Conservation (phyloP, 176 grass and related monocot species). For the Poa annua region DNA sequence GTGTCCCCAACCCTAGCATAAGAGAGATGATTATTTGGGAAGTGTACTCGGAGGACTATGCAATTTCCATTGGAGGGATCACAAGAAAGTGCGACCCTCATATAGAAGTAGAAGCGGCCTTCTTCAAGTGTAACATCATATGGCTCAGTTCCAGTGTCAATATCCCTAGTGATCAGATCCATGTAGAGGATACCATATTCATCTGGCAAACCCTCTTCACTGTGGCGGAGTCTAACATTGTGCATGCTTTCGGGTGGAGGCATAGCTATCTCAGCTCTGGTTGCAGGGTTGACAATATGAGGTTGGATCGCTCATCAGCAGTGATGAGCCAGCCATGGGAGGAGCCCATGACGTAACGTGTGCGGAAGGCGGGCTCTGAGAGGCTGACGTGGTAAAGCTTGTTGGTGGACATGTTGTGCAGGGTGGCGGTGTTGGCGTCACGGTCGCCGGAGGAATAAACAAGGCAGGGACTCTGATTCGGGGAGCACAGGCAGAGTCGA, state of each 20-base stretch:
- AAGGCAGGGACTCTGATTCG: background rate
- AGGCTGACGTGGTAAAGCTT: background rate
- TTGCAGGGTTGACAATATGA: background rate
- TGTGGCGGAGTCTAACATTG: background rate
- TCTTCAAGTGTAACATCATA: background rate
- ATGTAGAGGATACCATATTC: background rate
- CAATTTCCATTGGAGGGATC: background rate
- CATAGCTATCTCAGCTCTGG: background rate
- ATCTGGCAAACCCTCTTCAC: background rate
- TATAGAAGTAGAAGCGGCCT: background rate
- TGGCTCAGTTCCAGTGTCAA: background rate
- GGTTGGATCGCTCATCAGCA: background rate
- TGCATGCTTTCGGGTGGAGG: background rate
- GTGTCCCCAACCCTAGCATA: background rate
- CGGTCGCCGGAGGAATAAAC: background rate
- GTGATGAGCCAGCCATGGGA: constrained; percentile 14
- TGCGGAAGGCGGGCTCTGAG: background rate
- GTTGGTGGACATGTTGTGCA: background rate
- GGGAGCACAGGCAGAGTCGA: background rate
- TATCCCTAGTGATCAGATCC: background rate
- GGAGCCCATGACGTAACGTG: background rate
- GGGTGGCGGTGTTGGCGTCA: background rate
- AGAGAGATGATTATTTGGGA: background rate
- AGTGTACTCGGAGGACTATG: background rate
- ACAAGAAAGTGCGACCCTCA: background rate